Base-by-base conservation (phyloP, 345 rosid species). In the Gossypium australe region DNA sequence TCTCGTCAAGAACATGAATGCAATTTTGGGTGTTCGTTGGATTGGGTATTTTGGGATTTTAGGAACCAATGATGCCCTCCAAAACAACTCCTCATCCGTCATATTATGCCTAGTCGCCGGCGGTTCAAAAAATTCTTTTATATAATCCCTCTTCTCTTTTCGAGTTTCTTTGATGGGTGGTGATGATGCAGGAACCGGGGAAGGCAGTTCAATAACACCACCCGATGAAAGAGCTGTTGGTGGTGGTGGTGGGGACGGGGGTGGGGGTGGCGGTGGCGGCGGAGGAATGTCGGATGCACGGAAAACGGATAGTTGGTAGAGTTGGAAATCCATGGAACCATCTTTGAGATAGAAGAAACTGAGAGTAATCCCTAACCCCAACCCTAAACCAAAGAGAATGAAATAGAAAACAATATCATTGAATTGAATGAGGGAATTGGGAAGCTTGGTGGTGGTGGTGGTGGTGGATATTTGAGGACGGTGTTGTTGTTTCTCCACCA, bases 1-100 rank as follows among this genome's bases (percentile, higher is more conserved):
- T 80, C 84, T 94, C 11, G 93, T 88, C 89, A 94, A 75, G 82
- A 91, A 94, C 91, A 93, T 51, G 80, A 94, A 94, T 9, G 97
- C 98, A 25, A 91, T 86, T 78, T 89, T 93, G 4, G 91, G 94
- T 17, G 78, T 77, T 70, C 82, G 84, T 11, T 78, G 74, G 78
- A 81, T 79, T 18, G 92, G 84, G 76, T 44, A 83, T 25, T 70
- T 58, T 0, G 29, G 56, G 56, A 71, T 49, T 49, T 44, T 73
- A 1, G 92, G 87, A n/a, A 63, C 86, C 88, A 83, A 75, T 13
- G 90, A 82, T 1, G 97, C 95, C 64, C 84, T 69, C 86, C 84
- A 66, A 1, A 86, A 38, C 83, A 94, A 82, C 77, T 90, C 90
- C 9, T 83, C 79, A 4, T 91, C 97, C 16, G 76, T 85, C 92